phyloP scores from a whole-genome alignment of 192 early-diverging fungal species.

The Dissophora ornata region DNA sequence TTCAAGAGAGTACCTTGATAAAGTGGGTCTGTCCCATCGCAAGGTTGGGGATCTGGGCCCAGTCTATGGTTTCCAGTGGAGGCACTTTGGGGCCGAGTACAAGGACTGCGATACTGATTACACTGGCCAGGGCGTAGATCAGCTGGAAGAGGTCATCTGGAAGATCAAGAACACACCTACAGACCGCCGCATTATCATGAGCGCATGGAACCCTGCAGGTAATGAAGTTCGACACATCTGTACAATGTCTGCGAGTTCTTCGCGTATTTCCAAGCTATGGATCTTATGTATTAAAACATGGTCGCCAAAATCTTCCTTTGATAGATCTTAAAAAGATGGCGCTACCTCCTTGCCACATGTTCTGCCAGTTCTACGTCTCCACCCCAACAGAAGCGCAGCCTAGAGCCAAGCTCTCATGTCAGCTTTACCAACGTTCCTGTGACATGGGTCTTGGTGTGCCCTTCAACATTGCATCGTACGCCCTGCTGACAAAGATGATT shows the following conservation, averaged over 20 bases:
- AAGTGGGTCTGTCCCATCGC: conserved; percentile 76
- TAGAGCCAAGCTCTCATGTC: conserved; percentile 81
- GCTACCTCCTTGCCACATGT: conserved; percentile 96
- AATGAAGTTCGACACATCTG: too few species aligned
- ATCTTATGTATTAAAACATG: too few species aligned
- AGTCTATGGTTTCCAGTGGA: conserved; percentile 99
- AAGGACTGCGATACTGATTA: conserved; percentile 86
- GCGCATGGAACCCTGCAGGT: conserved; percentile 98
- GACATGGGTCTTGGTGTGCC: conserved; percentile 98
- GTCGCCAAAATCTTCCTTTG: too few species aligned
- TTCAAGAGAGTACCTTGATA: conserved; percentile 89
- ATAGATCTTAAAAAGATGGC: conserved; percentile 90
- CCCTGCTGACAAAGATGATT: conserved; percentile 89
- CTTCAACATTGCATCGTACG: conserved; percentile 98
- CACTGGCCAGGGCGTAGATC: conserved; percentile 91
- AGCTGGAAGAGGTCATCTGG: conserved; percentile 86
- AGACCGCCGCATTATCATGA: conserved; percentile 92
- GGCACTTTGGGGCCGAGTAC: conserved; percentile 97
- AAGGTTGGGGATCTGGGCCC: conserved; percentile 92
- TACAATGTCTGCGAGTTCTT: too few species aligned
- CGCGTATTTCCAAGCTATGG: too few species aligned
- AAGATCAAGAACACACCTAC: conserved; percentile 87
- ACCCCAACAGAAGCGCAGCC: conserved; percentile 62
- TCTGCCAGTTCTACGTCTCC: conserved; percentile 97
- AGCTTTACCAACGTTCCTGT: conserved; percentile 95